Evolutionary conservation across 495 filamentous ascomycete species (phyloP), one percentile per base, ranked within the genome.

Genomic region (Chaetomium tenue): DNA sequence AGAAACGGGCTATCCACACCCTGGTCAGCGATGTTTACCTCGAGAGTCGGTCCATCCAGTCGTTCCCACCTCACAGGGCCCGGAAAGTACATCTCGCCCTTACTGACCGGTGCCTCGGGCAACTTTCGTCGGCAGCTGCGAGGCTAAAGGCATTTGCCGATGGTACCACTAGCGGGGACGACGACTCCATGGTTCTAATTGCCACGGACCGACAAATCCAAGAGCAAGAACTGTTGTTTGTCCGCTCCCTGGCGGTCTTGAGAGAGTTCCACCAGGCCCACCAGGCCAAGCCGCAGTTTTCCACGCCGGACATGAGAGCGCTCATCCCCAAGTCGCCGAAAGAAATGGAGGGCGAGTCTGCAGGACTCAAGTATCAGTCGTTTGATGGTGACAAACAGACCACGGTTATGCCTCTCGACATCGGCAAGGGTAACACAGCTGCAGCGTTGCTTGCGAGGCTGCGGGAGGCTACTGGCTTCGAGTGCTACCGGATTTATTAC

Each of bases 21-120:
- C 84, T 96, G 11, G 91, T 92, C 30, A 69, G 70, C 40, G 80
- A 87, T 33, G 79, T 90, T n/a, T 96, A 93, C 67, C 73, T 97
- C 16, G 86, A 82, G 30, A 81, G 78, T 67, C 63, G 70, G 18
- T 72, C 76, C 7, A 82, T 83, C 23, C 57, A 74, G 42, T 71
- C 74, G 0, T 75, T 83, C 52, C 71, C 77, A 11, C 76, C 77
- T 22, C 73, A 78, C n/a, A 76, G 77, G 22, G 77, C 78, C 28
- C 73, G 77, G 25, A 76, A 72, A 68, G 89, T 93, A n/a, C 92
- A 97, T 74, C 80, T 93, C 61, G 81, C 83, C 12, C 79, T 97
- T 15, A 90, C 91, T 20, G 81, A 89, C 66, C 86, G 90, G 54
- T 96, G 92, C 68, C 82, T 95, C 13, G 75, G 82, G 18, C 89